Percentiles rank a stretch among this genome's conserved stretches.
These are phyloP conservation scores for Wallemia hederae DNA, from an alignment of 1,284 basidiomycete genomes.

Conservation along the genomic window DNA sequence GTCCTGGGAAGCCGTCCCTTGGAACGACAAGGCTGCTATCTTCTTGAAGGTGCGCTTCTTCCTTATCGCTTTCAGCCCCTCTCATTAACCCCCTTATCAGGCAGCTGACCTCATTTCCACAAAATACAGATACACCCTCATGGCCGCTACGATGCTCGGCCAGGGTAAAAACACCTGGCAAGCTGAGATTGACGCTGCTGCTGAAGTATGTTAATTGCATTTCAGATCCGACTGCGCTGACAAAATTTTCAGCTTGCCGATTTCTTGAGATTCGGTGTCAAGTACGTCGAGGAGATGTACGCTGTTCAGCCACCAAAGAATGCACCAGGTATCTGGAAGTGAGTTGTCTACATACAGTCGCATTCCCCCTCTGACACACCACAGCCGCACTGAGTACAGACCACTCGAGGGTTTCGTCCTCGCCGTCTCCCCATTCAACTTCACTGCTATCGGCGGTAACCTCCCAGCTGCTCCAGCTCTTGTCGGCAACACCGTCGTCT, in stretches of 20 bases:
- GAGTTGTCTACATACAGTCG: conserved; percentile 16
- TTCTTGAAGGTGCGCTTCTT: conserved; percentile 41
- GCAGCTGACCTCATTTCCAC: conserved; percentile 76
- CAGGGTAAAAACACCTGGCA: conserved; percentile 99
- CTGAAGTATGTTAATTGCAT: conserved; percentile 33
- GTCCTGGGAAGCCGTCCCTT: conserved; percentile 77
- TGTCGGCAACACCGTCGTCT: conserved; percentile 79
- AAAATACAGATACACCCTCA: conserved; percentile 78
- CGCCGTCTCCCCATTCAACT: conserved; percentile 95
- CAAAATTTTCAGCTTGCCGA: conserved; percentile 34
- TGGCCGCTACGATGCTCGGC: conserved; percentile 91
- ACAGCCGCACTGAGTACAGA: conserved; percentile 75
- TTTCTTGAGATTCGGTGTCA: conserved; percentile 89
- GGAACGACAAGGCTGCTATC: conserved; percentile 86
- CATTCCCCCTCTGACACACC: neutral
- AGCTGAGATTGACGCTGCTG: conserved; percentile 95
- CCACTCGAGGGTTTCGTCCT: conserved; percentile 90
- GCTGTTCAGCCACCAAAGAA: conserved; percentile 66
- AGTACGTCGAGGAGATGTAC: conserved; percentile 88
- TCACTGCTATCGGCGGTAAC: conserved; percentile 87
- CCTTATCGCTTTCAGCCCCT: conserved; percentile 2
- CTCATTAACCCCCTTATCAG: conserved; percentile 2
- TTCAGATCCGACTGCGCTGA: neutral
- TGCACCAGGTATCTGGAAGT: conserved; percentile 77
- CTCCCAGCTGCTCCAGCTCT: conserved; percentile 59